Conservation (phyloP, 257 asterid genomes). For the Solanum appendiculatum region DNA sequence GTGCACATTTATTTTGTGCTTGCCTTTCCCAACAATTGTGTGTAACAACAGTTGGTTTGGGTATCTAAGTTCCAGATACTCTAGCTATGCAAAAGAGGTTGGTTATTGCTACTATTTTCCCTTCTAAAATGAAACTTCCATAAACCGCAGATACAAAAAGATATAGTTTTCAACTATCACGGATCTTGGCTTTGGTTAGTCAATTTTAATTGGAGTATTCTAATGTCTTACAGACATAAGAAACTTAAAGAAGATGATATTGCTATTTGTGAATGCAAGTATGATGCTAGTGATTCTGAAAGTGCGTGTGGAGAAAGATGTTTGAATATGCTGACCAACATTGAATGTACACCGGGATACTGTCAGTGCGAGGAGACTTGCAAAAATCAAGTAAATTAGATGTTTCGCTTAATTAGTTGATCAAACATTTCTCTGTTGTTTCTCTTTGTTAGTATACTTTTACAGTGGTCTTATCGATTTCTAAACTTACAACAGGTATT, state of each 20-base stretch:
- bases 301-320: conserved; percentile 91
- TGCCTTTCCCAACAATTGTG: too few relatives aligned
- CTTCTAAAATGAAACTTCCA: background rate
- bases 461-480: background rate
- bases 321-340: conserved; percentile 79
- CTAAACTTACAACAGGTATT: conserved; percentile 35
- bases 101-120: background rate
- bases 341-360: conserved; percentile 83
- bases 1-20: too few relatives aligned
- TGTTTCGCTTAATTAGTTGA: background rate
- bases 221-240: conserved; percentile 32
- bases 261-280: conserved; percentile 68
- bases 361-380: conserved; percentile 67
- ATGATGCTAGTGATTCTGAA: conserved; percentile 48
- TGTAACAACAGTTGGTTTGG: background rate
- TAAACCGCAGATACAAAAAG: background rate
- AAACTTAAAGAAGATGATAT: conserved; percentile 75
- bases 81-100: background rate
- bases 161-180: background rate
- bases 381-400: conserved; percentile 59
- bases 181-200: background rate
- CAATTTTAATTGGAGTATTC: background rate
- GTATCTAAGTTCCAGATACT: background rate
- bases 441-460: background rate
- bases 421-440: background rate